Base-by-base conservation (phyloP, 768 basidiomycete genomes). In the Leccinum truebloodii region DNA sequence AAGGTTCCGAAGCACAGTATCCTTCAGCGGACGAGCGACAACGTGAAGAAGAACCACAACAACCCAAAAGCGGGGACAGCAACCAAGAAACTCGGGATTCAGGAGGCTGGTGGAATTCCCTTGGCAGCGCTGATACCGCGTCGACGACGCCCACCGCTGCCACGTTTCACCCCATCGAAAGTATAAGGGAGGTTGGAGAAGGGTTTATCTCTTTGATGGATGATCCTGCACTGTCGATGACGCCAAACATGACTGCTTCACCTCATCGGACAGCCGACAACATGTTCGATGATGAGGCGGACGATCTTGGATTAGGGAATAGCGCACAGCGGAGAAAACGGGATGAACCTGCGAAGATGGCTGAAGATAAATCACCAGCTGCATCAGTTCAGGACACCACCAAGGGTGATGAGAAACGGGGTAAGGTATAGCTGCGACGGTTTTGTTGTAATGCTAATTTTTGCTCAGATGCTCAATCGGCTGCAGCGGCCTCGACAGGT, bases 291-390 rank as follows among this genome's bases (percentile, higher is more conserved):
- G 85, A 86, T 8, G 90, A 90, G 1, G 89, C 87, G 1, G 94
- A 96, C 49, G 94, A 97, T 69, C 82, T 99, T 54, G 97, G 97
- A 1, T 81, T 98, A 62, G 94, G 95, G 3, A 99, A 98, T 69
- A 79, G 75, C 14, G 80, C 81, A 52, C 72, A 63, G 20, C 82
- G 75, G 69, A 68, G 69, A 52, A 79, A 75, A 51, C 71, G 55
- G 24, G 62, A 61, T 6, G 58, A 54, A n/a, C 69, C 73, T 35
- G 66, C 76, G 44, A 71, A 73, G 39, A 65, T 66, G 39, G 63
- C 62, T 10, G 67, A 68, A 9, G 72, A 73, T 26, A 64, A 69
- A 34, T 39, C 73, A 39, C 30, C 64, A 12, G 50, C 62, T 50
- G 49, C 67, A n/a, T 52, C 71, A 35, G 62, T 54, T 16, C 60